Evolutionary conservation across 2,329 filamentous ascomycete genomes (phyloP), one percentile per base, ranked within the genome.

Genomic region (Trichophyton verrucosum): DNA sequence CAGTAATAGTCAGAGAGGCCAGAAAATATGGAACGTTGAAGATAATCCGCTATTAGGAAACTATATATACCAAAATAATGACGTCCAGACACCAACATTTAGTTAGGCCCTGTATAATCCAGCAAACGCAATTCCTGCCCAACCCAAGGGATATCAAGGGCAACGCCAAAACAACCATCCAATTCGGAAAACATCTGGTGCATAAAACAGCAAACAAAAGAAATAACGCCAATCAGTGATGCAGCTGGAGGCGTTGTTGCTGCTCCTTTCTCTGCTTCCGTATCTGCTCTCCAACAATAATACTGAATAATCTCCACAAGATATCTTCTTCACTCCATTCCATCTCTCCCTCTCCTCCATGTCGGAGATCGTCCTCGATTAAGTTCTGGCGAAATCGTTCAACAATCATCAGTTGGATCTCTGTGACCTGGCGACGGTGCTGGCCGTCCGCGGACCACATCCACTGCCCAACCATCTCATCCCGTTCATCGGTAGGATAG

Each of bases 281-380:
- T 57, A 77, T 73, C 61, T 75, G 73, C 64, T 77, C 76, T 38
- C 76, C 76, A 67, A 78, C 74, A 30, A 77, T 76, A 60, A 78
- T 71, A 61, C 76, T 76, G 61, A 77, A 75, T 61, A 78, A 66
- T 64, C 75, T 69, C 65, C 70, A 70, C 61, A 75, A 71, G 61
- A 78, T 65, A 49, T 78, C 74, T 56, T 75, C 73, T 49, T 76
- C 75, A 27, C 68, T 73, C 76, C 76, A 78, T 58, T 72, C 74
- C 65, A 74, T 65, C 60, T 68, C 69, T 38, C 71, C 74, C 47
- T 67, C 68, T 20, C 73, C 72, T 51, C 74, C 74, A 55, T 69
- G 70, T 60, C 67, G 69, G 61, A 71, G 62, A 61, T 73, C 71
- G 13, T 67, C 70, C 33, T 68, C 66, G 55, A 70, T 66, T 58